Base-by-base conservation (phyloP, 352 stramenopile species). In the Pythium sukuiense region DNA sequence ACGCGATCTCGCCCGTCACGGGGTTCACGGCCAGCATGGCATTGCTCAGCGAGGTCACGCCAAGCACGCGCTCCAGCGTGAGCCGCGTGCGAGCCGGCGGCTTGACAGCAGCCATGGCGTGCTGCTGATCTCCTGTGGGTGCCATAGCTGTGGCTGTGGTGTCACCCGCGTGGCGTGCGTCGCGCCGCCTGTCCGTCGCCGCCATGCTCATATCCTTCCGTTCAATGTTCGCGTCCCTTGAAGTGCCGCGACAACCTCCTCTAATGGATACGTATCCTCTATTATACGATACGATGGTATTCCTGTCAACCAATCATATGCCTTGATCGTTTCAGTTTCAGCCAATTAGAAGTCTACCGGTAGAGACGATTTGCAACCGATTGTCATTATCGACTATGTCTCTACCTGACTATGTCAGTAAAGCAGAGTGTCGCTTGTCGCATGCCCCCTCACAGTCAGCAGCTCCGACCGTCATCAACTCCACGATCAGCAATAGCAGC, bases 1-100 rank as follows among this genome's bases (percentile, higher is more conserved):
- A 97, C 55, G 88, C 89, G 63, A 95, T 78, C 71, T 97, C 87
- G 7, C 85, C 84, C 9, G 82, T 92, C 43, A 81, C 79, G 16
- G 78, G 79, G 60, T 92, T 93, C 27, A 95, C 84, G 3, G 80
- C 81, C 52, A 95, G 70, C 76, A 87, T 85, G 8, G 80, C 74
- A 50, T 95, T 95, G 67, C 80, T 91, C 0, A 83, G 67, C 35
- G 81, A 83, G 6, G 87, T 93, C 12, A 93, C 65, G 16, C 87
- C 87, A 56, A 95, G 63, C 59, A 95, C 83, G 48, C 87, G 85
- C 82, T 95, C 87, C 24, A 95, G 70, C 35, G 84, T 93, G n/a
- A 95, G 74, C 14, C 77, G 78, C 16, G 80, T 77, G 48, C 72
- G 76, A 3, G 61, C 26, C 1, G 66, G 65, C 9, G 76, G 43